Evolutionary conservation across 2,329 filamentous ascomycete genomes (phyloP), one percentile per base, ranked within the genome.

Genomic region (Cladophialophora exuberans): DNA sequence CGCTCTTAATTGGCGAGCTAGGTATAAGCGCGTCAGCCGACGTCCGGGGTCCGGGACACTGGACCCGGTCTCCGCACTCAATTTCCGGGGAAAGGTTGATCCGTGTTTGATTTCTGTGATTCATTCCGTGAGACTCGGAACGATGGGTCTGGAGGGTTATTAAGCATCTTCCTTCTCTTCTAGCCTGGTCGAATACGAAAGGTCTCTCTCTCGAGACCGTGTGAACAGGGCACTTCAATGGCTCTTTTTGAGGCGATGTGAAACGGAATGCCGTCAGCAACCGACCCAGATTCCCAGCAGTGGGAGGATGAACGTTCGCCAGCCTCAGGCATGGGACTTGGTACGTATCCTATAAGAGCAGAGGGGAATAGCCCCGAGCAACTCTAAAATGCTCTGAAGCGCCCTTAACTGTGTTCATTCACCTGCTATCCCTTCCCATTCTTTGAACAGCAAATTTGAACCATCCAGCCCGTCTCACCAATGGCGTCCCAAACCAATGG

Each of bases 401-500:
- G 31, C 2, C 31, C 11, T 13, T 35, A n/a, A 17, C 31, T 35
- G 31, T 15, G 13, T 35, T 35, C 31, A 17, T n/a, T 6, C 31
- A 35, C 6, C 31, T 13, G 31, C 31, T 15, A 35, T 35, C 31
- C 31, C 31, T 35, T 35, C 31, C 11, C 10, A n/a, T 35, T 35
- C 7, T 35, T 35, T 35, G 13, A 35, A 35, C 31, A 35, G 31
- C 13, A 17, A 17, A 17, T 36, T 17, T 36, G 33, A 36, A 36
- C 4, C n/a, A 36, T 17, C 33, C n/a, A 17, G 33, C 33, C 2
- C 33, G 7, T 36, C 33, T 36, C 33, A 36, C 9, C 33, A 17
- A 36, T 36, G 33, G n/a, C 33, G 33, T 36, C 62, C 26, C 43
- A 26, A 26, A 28, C 26, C n/a, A 46, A 46, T 46, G 43, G 22